Percentiles rank a stretch among this genome's conserved stretches.
These are phyloP conservation scores for Barbarea vulgaris DNA, from an alignment of 345 rosid genomes.

Conservation along the genomic window DNA sequence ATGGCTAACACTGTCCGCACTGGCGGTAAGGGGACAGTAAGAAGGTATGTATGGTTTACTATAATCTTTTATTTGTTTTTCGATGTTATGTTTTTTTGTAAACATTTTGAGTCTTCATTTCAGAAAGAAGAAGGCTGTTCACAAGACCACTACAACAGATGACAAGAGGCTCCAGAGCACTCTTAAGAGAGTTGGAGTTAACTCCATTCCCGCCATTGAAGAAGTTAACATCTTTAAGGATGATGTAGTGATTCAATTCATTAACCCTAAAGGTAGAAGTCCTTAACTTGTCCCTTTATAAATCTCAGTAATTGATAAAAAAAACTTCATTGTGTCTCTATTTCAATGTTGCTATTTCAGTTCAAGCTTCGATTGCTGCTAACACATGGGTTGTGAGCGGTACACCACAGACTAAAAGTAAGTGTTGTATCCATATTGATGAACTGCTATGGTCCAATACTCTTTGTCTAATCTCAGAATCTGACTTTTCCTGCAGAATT, in stretches of 20 bases:
- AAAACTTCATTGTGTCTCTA: background rate
- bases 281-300: background rate
- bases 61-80: background rate
- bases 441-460: background rate
- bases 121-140: constrained; percentile 99
- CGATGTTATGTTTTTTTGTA: background rate
- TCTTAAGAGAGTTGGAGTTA: constrained; percentile 92
- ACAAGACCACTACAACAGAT: constrained; percentile 94
- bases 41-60: constrained; percentile 62
- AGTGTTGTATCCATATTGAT: background rate
- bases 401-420: constrained; percentile 90
- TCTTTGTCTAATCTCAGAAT: background rate
- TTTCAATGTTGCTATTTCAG: constrained; percentile 45
- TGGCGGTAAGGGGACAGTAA: constrained; percentile 91
- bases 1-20: constrained; percentile 98
- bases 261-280: constrained; percentile 78
- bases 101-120: background rate
- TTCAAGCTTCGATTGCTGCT: constrained; percentile 92
- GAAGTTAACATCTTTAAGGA: constrained; percentile 99
- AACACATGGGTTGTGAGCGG: constrained; percentile 99
- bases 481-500: constrained; percentile 51
- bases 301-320: background rate
- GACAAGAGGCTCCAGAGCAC: constrained; percentile 98
- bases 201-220: constrained; percentile 89
- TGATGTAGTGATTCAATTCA: constrained; percentile 84